Conservation (phyloP, 2,329 filamentous ascomycete species). For the Claviceps monticola region DNA sequence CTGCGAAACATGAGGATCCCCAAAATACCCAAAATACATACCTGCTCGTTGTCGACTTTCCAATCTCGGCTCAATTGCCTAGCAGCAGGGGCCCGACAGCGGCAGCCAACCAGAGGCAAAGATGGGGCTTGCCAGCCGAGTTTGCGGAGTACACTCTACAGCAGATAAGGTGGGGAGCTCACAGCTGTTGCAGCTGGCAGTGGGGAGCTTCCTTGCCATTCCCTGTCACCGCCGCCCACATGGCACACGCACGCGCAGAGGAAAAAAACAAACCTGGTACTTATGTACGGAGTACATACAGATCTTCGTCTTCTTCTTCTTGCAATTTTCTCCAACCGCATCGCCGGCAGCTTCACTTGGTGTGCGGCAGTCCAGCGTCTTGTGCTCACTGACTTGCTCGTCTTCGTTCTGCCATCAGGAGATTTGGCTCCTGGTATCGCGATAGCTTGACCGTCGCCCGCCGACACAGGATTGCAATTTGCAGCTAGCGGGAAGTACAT, state of each 20-base stretch:
- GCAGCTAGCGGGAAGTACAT: background rate
- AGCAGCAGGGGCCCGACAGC: conserved; percentile 3
- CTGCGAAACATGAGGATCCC: background rate
- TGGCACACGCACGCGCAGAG: background rate
- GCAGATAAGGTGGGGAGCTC: too few species aligned
- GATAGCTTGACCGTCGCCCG: background rate
- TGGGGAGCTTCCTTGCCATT: background rate
- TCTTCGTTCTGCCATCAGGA: background rate
- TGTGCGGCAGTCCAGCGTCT: too few species aligned
- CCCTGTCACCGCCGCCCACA: background rate
- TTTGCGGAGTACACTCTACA: too few species aligned
- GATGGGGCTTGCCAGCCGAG: background rate
- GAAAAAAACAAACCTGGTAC: background rate
- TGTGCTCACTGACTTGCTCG: too few species aligned
- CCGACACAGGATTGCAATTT: background rate
- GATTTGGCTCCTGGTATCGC: background rate
- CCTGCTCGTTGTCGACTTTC: background rate
- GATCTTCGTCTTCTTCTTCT: background rate
- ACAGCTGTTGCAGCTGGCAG: background rate
- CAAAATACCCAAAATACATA: too few species aligned
- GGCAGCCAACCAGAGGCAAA: background rate
- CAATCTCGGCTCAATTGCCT: conserved; percentile 6
- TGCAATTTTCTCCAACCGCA: background rate
- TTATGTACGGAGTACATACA: background rate
- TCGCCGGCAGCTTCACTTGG: background rate